These are phyloP conservation scores for Cryptococcus deneoformans DNA, from an alignment of 1,284 basidiomycete genomes.

Conservation along the genomic window DNA sequence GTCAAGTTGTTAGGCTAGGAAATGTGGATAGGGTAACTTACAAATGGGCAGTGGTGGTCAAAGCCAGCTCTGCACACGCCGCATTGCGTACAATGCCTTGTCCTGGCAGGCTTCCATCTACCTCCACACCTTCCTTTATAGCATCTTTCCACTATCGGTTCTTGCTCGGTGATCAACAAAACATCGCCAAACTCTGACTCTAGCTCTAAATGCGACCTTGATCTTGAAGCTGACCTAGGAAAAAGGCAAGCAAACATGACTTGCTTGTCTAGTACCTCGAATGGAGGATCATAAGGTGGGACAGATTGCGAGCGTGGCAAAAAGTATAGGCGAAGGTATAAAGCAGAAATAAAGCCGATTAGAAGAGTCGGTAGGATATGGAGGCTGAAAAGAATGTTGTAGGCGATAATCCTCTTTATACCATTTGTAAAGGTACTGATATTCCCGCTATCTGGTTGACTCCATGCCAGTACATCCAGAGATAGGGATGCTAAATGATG, in stretches of 20 bases:
- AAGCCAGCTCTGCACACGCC: slow-evolving; percentile 40
- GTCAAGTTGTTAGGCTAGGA: background rate
- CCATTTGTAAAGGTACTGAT: no score
- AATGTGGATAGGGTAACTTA: slow-evolving; percentile 10
- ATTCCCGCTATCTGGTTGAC: no score
- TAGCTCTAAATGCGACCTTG: slow-evolving; percentile 2
- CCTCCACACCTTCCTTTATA: slow-evolving; percentile 27
- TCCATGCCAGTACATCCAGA: no score
- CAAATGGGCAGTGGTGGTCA: slow-evolving; percentile 46
- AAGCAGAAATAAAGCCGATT: slow-evolving; percentile 17
- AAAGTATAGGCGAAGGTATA: slow-evolving; percentile 40
- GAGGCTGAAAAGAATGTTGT: no score
- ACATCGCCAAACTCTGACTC: background rate
- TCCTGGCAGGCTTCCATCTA: slow-evolving; percentile 42
- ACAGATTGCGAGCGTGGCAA: slow-evolving; percentile 30
- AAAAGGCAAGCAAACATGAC: slow-evolving; percentile 35
- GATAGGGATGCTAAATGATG: no score
- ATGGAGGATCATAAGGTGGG: slow-evolving; percentile 26
- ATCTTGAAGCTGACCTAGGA: no score
- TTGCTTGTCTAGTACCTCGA: slow-evolving; percentile 2
- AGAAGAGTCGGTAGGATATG: slow-evolving; percentile 4
- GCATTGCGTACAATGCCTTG: slow-evolving; percentile 44
- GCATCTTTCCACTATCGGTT: slow-evolving; percentile 23
- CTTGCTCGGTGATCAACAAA: background rate
- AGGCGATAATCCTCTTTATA: no score